These are phyloP conservation scores for Annulohypoxylon nitens DNA, from an alignment of 495 filamentous ascomycete species.

Conservation along the genomic window DNA sequence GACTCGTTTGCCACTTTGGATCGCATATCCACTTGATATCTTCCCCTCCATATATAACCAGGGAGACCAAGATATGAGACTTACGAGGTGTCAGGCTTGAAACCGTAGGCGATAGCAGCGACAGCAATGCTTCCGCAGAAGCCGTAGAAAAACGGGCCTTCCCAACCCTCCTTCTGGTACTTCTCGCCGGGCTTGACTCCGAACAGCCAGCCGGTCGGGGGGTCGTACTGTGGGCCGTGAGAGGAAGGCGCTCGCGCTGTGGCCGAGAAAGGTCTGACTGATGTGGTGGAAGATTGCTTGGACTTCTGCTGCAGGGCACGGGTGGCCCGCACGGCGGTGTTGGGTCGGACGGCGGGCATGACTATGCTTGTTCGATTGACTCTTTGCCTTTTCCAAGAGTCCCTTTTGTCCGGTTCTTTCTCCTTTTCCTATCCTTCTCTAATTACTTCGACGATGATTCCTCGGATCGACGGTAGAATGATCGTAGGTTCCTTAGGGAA, in stretches of 20 bases:
- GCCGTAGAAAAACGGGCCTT: conserved; percentile 86
- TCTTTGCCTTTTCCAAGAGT: conserved; percentile 12
- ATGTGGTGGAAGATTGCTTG: conserved; percentile 24
- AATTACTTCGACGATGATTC: not conserved
- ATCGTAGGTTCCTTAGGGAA: conserved; percentile 15
- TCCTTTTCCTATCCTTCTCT: conserved; percentile 11
- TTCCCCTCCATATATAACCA: not conserved
- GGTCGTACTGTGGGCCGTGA: conserved; percentile 88
- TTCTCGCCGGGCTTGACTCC: conserved; percentile 94
- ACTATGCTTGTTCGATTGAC: conserved; percentile 21
- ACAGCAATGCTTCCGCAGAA: conserved; percentile 86
- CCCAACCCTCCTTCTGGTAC: conserved; percentile 96
- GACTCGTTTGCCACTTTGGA: conserved; percentile 14
- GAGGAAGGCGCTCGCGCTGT: conserved; percentile 55
- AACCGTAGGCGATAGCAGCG: conserved; percentile 86
- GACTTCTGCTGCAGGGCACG: conserved; percentile 39
- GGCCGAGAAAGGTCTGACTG: conserved; percentile 52
- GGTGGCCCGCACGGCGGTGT: conserved; percentile 52
- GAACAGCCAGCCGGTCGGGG: conserved; percentile 90
- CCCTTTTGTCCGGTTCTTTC: conserved; percentile 15
- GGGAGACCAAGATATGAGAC: conserved; percentile 55
- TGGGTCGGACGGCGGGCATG: conserved; percentile 54
- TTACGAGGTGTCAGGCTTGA: conserved; percentile 98
- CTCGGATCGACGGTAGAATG: not conserved
- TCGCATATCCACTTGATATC: conserved; percentile 9